phyloP scores from a whole-genome alignment of 331 rosid genomes.

The Ulmus americana region DNA sequence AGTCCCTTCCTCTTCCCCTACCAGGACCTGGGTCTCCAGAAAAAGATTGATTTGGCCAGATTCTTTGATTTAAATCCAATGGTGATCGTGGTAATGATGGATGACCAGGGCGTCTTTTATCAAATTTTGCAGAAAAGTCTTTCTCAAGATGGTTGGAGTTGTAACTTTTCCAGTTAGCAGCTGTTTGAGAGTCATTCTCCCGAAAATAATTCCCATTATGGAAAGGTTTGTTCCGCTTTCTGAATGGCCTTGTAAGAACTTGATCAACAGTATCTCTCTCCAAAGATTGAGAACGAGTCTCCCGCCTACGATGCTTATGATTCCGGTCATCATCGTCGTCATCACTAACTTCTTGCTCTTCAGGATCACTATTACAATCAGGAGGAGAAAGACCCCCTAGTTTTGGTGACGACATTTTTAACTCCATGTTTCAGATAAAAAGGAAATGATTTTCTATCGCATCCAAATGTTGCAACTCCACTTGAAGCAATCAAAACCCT shows the following conservation, averaged over 20 bases:
- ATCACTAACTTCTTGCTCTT: conserved; percentile 91
- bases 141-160: conserved; percentile 40
- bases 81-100: conserved; percentile 48
- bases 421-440: conserved; percentile 47
- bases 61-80: conserved; percentile 62
- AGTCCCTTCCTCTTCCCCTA: conserved; percentile 92
- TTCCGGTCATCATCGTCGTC: conserved; percentile 95
- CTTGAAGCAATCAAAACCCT: conserved; percentile 34
- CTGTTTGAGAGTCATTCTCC: conserved; percentile 66
- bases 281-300: conserved; percentile 64
- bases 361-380: conserved; percentile 77
- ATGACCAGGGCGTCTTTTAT: conserved; percentile 66
- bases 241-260: conserved; percentile 63
- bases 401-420: conserved; percentile 76
- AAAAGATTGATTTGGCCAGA: conserved; percentile 55
- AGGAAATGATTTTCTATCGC: conserved; percentile 24
- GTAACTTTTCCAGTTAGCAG: conserved; percentile 51
- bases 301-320: conserved; percentile 96
- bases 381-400: conserved; percentile 59
- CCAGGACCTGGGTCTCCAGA: conserved; percentile 55
- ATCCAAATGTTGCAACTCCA: conserved; percentile 29
- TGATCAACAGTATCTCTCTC: conserved; percentile 72
- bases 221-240: conserved; percentile 59
- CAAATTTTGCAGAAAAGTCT: conserved; percentile 57
- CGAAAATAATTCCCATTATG: conserved; percentile 63